Base-by-base conservation (phyloP, 2,329 filamentous ascomycete species). In the Beauveria asiatica region DNA sequence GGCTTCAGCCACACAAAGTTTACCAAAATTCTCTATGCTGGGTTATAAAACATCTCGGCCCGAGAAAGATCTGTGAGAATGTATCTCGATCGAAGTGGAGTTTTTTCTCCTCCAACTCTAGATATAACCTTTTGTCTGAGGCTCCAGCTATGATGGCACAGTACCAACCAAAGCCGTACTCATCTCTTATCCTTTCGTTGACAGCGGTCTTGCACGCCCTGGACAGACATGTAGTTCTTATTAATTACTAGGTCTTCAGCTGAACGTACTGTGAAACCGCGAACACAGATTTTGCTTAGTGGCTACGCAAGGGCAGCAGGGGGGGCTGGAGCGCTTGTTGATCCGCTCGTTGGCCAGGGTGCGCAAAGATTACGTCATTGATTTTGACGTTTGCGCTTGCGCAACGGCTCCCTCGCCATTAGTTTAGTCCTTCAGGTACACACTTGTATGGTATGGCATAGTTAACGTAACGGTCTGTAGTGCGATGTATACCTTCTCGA, bases 311-410 rank as follows among this genome's bases (percentile, higher is more conserved):
- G 16, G 33, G 11, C 33, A 37, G 33, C 13, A 37, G 33, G 33
- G 33, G 16, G 11, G 33, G 33, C 11, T 33, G 30, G 11, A 33
- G 17, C 37, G 16, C 23, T 33, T 23, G 53, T 19, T 55, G 25
- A 37, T 16, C 13, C 11, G 33, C 33, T 16, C 33, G 33, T 37
- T 37, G 33, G 16, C 33, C 11, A 13, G 37, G 25, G 51, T 39
- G 39, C 37, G 56, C 39, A 59, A 51, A 30, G n/a, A n/a, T 59
- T 44, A 59, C 56, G 56, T 59, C 56, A 59, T 59, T 45, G 56
- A 59, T 41, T 59, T 45, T 19, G 37, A 58, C 30, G 33, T 45
- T 59, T 39, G 9, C 25, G 37, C 23, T 33, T 13, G 33, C 39
- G 37, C 48, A 59, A 52, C 46, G 21, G 33, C 39, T 45, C 27